Percentiles rank a stretch among this genome's conserved stretches.
Conservation (phyloP, 2,329 filamentous ascomycete genomes). For the Ascochyta fabae region DNA sequence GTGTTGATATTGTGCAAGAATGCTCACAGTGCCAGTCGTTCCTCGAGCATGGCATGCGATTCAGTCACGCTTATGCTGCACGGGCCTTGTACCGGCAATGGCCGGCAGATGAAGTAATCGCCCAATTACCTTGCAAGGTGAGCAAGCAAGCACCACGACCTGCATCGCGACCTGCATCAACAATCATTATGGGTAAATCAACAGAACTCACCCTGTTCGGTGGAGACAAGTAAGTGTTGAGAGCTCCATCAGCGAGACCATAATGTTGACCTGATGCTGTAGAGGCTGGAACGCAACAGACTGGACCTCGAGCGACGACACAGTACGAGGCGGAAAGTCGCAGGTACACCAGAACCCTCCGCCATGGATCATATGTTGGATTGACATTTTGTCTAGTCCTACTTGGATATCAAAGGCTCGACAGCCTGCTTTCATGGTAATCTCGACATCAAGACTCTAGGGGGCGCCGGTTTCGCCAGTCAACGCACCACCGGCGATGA, state of each 20-base stretch:
- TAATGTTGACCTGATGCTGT: slow-evolving; percentile 1
- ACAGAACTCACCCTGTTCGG: slow-evolving; percentile 39
- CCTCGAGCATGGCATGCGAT: slow-evolving; percentile 3
- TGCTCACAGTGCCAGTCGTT: not conserved
- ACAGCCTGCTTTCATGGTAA: slow-evolving; percentile 67
- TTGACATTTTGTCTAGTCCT: slow-evolving; percentile 48
- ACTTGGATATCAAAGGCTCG: slow-evolving; percentile 49
- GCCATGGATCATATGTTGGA: not conserved
- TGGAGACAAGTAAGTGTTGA: slow-evolving; percentile 34
- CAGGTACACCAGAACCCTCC: slow-evolving; percentile 49
- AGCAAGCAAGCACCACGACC: slow-evolving; percentile 1
- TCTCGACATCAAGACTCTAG: slow-evolving; percentile 76
- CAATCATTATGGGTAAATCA: slow-evolving; percentile 24
- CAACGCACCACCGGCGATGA: slow-evolving; percentile 69
- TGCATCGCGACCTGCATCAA: slow-evolving; percentile 4
- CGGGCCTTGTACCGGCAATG: slow-evolving; percentile 2
- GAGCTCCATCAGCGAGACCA: not conserved
- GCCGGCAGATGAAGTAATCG: slow-evolving; percentile 13
- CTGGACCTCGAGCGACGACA: slow-evolving; percentile 76
- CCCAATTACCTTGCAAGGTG: slow-evolving; percentile 1
- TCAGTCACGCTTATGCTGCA: slow-evolving; percentile 15
- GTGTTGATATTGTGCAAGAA: not conserved
- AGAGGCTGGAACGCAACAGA: slow-evolving; percentile 65
- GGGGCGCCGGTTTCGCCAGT: slow-evolving; percentile 82
- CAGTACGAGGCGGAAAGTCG: slow-evolving; percentile 76